Base-by-base conservation (phyloP, 768 basidiomycete genomes). In the Panaeolus papilionaceus region DNA sequence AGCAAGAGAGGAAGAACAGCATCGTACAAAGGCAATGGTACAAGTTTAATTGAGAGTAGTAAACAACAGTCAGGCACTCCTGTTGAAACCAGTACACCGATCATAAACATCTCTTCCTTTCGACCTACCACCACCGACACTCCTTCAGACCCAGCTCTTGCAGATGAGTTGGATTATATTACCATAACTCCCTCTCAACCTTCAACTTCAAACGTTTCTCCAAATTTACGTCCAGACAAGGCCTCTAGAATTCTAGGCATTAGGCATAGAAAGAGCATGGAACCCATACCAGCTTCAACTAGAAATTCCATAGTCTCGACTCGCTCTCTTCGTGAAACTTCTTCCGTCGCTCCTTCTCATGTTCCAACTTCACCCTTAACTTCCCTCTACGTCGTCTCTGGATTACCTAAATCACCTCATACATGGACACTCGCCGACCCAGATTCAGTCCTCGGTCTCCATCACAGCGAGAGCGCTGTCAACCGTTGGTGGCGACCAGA, bases 401-500 rank as follows among this genome's bases (percentile, higher is more conserved):
- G 95, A 11, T 86, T 97, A 38, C 92, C 94, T 18, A 96, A 96
- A 78, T 91, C 91, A 38, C 93, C 94, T 0, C 89, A 93, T 76
- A 94, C 92, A 11, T 96, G 95, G 94, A 92, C 93, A 18, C 86
- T 95, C 51, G 90, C 93, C 0, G 95, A 96, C 76, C 89, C 90
- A 0, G 93, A 94, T 76, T 86, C 93, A 1, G 90, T 94, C 64
- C 79, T 91, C 62, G 93, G 92, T 61, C 84, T 95, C 63, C 89
- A 92, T 72, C 95, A 96, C 74, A 84, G 86, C 47, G 93, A 94
- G 54, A 91, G 92, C 66, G 95, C 94, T 63, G 94, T 96, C 66
- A 89, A 86, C 70, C 86, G 94, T 61, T 96, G 92, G 90, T 96
- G 94, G 94, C 82, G 94, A 58, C 92, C 95, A 54, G 95, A 96